Evolutionary conservation across 2,329 filamentous ascomycete genomes (phyloP).

Genomic region (Nectriaceae sp.): DNA sequence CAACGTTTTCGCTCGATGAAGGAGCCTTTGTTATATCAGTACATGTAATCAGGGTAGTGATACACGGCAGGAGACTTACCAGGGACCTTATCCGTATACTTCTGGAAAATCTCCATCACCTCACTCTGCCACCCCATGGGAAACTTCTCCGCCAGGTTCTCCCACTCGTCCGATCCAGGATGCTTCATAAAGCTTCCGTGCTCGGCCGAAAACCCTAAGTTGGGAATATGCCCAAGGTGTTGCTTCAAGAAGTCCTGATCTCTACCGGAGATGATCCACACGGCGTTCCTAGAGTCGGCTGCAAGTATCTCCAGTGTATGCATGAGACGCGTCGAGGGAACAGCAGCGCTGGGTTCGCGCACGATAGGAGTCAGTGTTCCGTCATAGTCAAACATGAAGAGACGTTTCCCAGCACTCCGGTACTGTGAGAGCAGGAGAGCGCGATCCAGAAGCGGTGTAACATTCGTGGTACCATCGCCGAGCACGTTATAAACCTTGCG

Average conservation of each 20-base stretch:
- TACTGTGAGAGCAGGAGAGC: constrained; percentile 73
- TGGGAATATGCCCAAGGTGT: constrained; percentile 87
- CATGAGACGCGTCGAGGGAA: constrained; percentile 83
- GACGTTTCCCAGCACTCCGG: constrained; percentile 70
- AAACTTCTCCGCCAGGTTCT: constrained; percentile 81
- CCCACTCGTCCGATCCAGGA: constrained; percentile 76
- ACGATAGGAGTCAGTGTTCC: constrained; percentile 96
- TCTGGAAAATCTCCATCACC: constrained; percentile 81
- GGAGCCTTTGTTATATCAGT: too few relatives aligned
- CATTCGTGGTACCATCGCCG: constrained; percentile 70
- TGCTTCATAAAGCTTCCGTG: constrained; percentile 94
- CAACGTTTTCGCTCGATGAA: constrained; percentile 95
- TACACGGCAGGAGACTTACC: constrained; percentile 54
- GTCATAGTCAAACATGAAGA: constrained; percentile 99
- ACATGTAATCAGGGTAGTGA: too few relatives aligned
- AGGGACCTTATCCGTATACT: constrained; percentile 83
- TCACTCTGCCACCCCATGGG: constrained; percentile 94
- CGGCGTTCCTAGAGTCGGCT: constrained; percentile 76
- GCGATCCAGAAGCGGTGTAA: constrained; percentile 81
- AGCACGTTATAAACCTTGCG: constrained; percentile 79
- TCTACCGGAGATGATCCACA: constrained; percentile 98
- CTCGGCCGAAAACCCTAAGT: constrained; percentile 92
- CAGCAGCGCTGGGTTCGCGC: constrained; percentile 82
- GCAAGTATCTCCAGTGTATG: constrained; percentile 78
- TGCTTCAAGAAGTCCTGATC: constrained; percentile 90